Base-by-base conservation (phyloP, 2,329 filamentous ascomycete species). In the Hypoxylon sp. region DNA sequence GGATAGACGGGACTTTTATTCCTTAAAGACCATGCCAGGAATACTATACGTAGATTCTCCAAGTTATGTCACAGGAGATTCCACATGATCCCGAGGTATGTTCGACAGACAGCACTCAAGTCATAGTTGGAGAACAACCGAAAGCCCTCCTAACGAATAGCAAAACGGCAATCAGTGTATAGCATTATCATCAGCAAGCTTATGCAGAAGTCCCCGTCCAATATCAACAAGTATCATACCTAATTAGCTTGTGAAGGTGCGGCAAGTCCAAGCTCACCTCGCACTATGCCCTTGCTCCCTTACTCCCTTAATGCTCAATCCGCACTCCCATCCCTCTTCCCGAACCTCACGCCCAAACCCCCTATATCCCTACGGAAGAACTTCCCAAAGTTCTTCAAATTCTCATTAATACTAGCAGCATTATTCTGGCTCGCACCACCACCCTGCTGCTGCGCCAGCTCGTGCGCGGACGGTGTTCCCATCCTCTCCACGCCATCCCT, bases 381-480 rank as follows among this genome's bases (percentile, higher is more conserved):
- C 81, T 97, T 98, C 24, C 95, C 95, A 81, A 99, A 93, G 79
- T 94, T 97, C 83, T 94, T 94, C 80, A 98, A 79, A 80, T 98
- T 98, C 81, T 97, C 94, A 78, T 98, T 97, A 71, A 98, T 88
- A 58, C 92, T 93, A 6, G 88, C 88, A 75, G 91, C 89, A 14
- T 73, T 74, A 61, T 69, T 69, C 50, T 69, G 60, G 29, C 60
- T 88, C 67, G 77, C 72, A 53, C 46, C 47, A 22, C 42, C 62
- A 13, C 72, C 81, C 81, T 39, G 76, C 82, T 73, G 60, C 75
- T n/a, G 71, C 44, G 10, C 35, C 24, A 13, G 35, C 74, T 54
- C 73, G 71, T 60, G 72, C 74, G 68, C 72, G 65, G 48, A 74
- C 58, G 86, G 86, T 1, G 88, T 92, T 3, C 92, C 92, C 74